Conservation (phyloP, 768 basidiomycete genomes). For the Tulasnella sp. region DNA sequence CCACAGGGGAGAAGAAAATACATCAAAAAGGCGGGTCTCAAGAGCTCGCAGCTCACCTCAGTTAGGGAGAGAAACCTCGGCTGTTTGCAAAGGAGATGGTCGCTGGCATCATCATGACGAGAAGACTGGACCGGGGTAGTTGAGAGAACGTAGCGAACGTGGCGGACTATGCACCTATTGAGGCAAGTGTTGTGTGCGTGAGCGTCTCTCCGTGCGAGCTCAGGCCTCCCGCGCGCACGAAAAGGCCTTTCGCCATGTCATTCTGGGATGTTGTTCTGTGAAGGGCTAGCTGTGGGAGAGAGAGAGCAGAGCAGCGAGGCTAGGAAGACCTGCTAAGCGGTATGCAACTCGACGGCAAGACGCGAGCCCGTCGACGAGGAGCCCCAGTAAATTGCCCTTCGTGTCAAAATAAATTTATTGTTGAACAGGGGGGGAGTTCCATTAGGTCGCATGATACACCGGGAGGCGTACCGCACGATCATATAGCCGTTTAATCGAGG, state of each 20-base stretch:
- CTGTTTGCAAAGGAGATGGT: background rate
- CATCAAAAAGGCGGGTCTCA: background rate
- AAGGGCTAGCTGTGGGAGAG: background rate
- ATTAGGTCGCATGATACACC: constrained; percentile 1
- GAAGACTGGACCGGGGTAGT: background rate
- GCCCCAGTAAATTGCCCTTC: background rate
- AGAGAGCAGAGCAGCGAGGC: background rate
- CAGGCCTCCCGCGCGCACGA: constrained; percentile 3
- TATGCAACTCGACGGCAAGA: background rate
- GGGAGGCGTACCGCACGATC: background rate
- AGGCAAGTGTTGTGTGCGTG: background rate
- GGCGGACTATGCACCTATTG: background rate
- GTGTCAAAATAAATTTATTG: background rate
- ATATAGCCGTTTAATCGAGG: background rate
- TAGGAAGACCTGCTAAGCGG: background rate
- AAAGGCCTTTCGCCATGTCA: background rate
- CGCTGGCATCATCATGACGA: constrained; percentile 1
- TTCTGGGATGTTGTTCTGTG: constrained; percentile 1
- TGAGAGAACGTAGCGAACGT: background rate
- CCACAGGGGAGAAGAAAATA: background rate
- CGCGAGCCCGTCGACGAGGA: background rate
- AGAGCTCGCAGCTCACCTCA: background rate
- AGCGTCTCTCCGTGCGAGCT: background rate
- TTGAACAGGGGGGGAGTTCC: background rate
- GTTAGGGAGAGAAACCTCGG: background rate